Base-by-base conservation (phyloP, 106 monocot genomes). In the Iris macrosiphon region DNA sequence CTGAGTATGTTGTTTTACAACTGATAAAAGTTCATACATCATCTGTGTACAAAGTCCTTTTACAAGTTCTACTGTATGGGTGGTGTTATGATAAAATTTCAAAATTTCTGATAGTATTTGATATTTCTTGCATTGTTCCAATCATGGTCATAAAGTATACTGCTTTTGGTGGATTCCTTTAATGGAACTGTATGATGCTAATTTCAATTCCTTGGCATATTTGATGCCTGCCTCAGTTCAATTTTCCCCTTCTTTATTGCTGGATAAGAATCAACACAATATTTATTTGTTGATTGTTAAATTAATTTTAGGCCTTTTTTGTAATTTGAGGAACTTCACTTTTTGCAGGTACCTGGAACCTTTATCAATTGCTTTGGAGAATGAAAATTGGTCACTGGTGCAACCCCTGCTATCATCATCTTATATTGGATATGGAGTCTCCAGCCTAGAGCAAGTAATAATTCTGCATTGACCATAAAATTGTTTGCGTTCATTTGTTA, bases 381-480 rank as follows among this genome's bases (percentile, higher is more conserved):
- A 75, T 41, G 83, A 84, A 49, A 91, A 78, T 24, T 98, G 98
- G 90, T 91, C 98, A 28, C 63, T 98, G 45, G 98, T 98, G 40
- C 98, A 98, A 60, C 87, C 87, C 11, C 68, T 98, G 66, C 61
- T 98, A 8, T 91, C 98, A 31, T 98, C 98, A 59, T 98, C 98
- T 51, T 91, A 98, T 76, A 66, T 62, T 57, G 98, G 98, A 70
- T 91, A 91, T 84, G 98, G 98, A 23, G 91, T 73, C 21, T 91
- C 91, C 27, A 78, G 83, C 71, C 79, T 98, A 68, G 70, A 87
- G 64, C 83, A 81, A 70, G 98, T 98, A 87, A 35, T 31, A 26
- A 35, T 48, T 67, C 13, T 19, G 22, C 11, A 19, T 33, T 65
- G 9, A 8, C 43, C 10, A 23, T 9, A 31, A 55, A 32, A 29